Base-by-base conservation (phyloP, 257 asterid species). In the Leptodermis oblonga region DNA sequence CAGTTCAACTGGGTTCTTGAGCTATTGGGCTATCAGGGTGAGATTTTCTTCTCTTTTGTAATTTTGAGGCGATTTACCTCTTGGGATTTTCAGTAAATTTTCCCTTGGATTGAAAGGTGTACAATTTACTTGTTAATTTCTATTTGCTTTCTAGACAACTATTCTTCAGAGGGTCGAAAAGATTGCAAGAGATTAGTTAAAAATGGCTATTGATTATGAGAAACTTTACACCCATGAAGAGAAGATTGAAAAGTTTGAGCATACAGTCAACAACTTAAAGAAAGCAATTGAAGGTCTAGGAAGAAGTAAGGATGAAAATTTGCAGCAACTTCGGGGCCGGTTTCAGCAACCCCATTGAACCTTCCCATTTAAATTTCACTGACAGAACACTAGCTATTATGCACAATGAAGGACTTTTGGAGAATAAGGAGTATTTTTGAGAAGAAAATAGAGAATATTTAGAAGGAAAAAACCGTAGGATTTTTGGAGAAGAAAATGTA, bases 241-340 rank as follows among this genome's bases (percentile, higher is more conserved):
- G 74, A 76, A 76, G 71, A 70, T 70, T 3, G 73, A 70, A 46
- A 70, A 36, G 53, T 76, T 76, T n/a, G 76, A 70, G 58, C 67
- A 58, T 23, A 56, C 70, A n/a, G 56, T 76, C 46, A 65, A 70
- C 39, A 42, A 45, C 58, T 59, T 76, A 46, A 70, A 62, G 67
- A 76, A 58, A 70, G 70, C 76, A 45, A 42, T 76, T 33, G 69
- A 76, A 25, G 73, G 70, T 30, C 61, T 76, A 22, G 68, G 34
- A 30, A 76, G 51, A 49, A 70, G 23, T 70, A 69, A 76, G 64
- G 64, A 65, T 36, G 76, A 76, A 56, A 70, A 60, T 15, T 46
- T 59, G 28, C 71, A 39, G 67, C 79, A 62, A 58, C 25, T 75
- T 69, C 75, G 69, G 55, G 71, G 62, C 36, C 68, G 75, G 45